phyloP scores from a whole-genome alignment of 2,329 filamentous ascomycete species.

The Blumeria graminis region DNA sequence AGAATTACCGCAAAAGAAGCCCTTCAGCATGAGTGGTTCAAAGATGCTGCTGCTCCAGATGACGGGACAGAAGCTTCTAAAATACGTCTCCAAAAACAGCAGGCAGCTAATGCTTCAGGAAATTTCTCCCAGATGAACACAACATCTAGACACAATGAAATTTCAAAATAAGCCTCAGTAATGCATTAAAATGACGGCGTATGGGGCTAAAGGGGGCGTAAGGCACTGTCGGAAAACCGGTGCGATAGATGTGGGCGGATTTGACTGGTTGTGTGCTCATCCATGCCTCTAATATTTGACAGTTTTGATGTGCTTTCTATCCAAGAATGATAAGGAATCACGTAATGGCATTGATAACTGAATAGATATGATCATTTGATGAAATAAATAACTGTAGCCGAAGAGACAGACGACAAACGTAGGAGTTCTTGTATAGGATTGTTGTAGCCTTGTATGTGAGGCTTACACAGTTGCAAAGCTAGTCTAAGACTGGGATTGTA shows the following conservation, averaged over 20 bases:
- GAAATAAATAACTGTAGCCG: too few species aligned
- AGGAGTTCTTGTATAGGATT: too few species aligned
- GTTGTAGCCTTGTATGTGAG: neutral
- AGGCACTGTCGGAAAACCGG: constrained; percentile 2
- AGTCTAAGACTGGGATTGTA: neutral
- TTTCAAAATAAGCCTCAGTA: too few species aligned
- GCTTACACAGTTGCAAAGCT: neutral
- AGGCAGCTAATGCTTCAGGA: constrained; percentile 6
- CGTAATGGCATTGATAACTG: neutral
- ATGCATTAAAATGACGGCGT: constrained; percentile 2
- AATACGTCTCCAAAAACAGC: constrained; percentile 21
- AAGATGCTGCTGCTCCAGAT: constrained; percentile 34
- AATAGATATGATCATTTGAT: neutral
- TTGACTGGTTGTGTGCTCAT: neutral
- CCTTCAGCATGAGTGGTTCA: constrained; percentile 43
- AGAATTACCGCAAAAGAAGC: constrained; percentile 44
- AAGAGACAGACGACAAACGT: too few species aligned
- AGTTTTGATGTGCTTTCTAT: neutral
- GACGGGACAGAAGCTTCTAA: constrained; percentile 45
- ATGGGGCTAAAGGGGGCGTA: constrained; percentile 4
- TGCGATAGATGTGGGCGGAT: neutral
- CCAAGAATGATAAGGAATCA: neutral
- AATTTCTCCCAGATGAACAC: constrained; percentile 4
- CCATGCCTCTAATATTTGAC: neutral
- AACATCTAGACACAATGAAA: constrained; percentile 6